A percentile compares a stretch with the other conserved stretches of the same genome.
Evolutionary conservation across 2,329 filamentous ascomycete genomes (phyloP).

Genomic region (Phialemoniopsis sp.): DNA sequence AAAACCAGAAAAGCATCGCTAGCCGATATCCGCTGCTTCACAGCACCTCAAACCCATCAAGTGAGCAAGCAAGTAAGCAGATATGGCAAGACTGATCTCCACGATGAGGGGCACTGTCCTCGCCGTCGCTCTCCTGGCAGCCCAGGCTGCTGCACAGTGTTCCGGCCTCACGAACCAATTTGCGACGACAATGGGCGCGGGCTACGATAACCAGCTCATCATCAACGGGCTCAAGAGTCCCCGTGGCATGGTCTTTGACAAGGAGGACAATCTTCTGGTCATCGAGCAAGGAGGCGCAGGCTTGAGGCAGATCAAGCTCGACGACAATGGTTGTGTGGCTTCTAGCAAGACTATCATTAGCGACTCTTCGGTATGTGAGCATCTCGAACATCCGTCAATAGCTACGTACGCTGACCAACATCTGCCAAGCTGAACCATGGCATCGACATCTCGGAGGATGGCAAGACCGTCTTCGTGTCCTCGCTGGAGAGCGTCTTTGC

Average conservation of each 20-base stretch:
- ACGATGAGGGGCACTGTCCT: no score
- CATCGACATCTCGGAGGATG: conserved; percentile 20
- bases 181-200: background rate
- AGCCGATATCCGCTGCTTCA: no score
- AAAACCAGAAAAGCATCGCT: no score
- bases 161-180: no score
- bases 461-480: conserved; percentile 28
- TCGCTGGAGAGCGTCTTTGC: conserved; percentile 37
- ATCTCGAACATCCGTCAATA: no score
- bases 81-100: no score
- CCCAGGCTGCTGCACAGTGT: no score
- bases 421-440: conserved; percentile 19
- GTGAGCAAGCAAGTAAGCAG: no score
- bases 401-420: no score
- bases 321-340: conserved; percentile 3
- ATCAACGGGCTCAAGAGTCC: conserved; percentile 1
- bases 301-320: conserved; percentile 2
- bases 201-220: conserved; percentile 3
- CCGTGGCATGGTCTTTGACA: conserved; percentile 4
- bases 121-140: no score
- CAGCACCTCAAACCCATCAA: no score
- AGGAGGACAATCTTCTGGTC: conserved; percentile 5
- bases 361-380: conserved; percentile 1
- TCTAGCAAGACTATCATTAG: conserved; percentile 3
- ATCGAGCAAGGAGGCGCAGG: conserved; percentile 3